Evolutionary conservation across 441 rosid genomes (phyloP).

Genomic region (Arabidopsis hybrid): DNA sequence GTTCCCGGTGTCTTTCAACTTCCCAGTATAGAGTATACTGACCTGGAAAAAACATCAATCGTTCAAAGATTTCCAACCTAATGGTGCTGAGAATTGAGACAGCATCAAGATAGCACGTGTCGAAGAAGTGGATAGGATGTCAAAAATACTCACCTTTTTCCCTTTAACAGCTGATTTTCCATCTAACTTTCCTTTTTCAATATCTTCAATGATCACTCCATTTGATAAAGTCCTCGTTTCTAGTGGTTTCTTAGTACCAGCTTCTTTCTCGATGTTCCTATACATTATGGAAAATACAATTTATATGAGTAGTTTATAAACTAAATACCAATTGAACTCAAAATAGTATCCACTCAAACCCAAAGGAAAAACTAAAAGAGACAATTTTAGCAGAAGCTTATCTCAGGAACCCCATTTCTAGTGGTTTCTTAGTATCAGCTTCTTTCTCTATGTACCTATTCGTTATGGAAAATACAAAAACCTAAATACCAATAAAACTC

Average conservation of each 20-base stretch:
- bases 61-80: not conserved
- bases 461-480: not conserved
- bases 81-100: conserved; percentile 15
- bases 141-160: conserved; percentile 49
- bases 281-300: not conserved
- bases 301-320: conserved; percentile 3
- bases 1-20: conserved; percentile 55
- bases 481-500: not conserved
- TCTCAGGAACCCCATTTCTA: conserved; percentile 7
- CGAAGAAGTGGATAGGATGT: conserved; percentile 5
- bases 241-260: conserved; percentile 28
- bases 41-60: conserved; percentile 50
- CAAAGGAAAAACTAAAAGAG: not conserved
- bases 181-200: conserved; percentile 51
- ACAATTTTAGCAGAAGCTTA: conserved; percentile 8
- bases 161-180: conserved; percentile 58
- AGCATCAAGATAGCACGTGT: conserved; percentile 10
- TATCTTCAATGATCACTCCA: conserved; percentile 57
- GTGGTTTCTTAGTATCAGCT: conserved; percentile 31
- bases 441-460: conserved; percentile 42
- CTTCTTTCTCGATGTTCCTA: conserved; percentile 44
- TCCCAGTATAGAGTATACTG: conserved; percentile 53
- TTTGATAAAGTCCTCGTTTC: conserved; percentile 42
- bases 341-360: not conserved
- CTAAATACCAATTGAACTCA: conserved; percentile 8